Conservation (phyloP, 31 red algal genomes). For the Endocladia muricata region DNA sequence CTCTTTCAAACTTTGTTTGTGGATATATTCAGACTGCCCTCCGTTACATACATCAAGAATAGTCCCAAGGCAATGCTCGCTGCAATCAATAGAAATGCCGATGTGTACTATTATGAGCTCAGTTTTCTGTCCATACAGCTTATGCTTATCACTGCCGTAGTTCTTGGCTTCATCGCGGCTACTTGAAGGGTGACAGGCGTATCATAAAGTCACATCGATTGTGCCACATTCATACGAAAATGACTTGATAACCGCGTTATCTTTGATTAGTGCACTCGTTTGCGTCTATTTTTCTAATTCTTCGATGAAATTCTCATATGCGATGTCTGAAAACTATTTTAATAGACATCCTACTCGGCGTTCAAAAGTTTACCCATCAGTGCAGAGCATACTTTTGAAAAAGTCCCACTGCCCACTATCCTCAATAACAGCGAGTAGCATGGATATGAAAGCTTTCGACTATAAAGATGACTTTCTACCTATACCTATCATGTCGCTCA, state of each 20-base stretch:
- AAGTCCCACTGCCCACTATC: slow-evolving; percentile 7
- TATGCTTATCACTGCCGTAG: slow-evolving; percentile 1
- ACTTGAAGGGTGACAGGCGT: not conserved
- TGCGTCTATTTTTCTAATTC: not conserved
- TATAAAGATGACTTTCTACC: not conserved
- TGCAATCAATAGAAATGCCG: not conserved
- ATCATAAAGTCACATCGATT: slow-evolving; percentile 6
- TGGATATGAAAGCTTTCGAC: not conserved
- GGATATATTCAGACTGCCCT: not conserved
- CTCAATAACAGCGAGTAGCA: not conserved
- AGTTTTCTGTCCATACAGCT: slow-evolving; percentile 15
- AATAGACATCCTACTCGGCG: not conserved
- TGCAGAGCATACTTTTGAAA: not conserved
- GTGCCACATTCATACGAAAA: not conserved
- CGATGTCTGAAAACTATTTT: not conserved
- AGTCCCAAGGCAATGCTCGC: not conserved
- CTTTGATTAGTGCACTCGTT: not conserved
- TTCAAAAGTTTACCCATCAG: not conserved
- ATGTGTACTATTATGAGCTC: not conserved
- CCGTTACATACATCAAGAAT: not conserved
- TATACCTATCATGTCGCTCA: not conserved
- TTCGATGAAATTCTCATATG: not conserved
- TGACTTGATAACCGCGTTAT: not conserved
- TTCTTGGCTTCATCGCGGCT: not conserved
- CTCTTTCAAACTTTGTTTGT: not conserved